Percentiles rank a stretch among this genome's conserved stretches.
Evolutionary conservation across 192 early-diverging fungal genomes (phyloP).

Genomic region (Coemansia sp.): DNA sequence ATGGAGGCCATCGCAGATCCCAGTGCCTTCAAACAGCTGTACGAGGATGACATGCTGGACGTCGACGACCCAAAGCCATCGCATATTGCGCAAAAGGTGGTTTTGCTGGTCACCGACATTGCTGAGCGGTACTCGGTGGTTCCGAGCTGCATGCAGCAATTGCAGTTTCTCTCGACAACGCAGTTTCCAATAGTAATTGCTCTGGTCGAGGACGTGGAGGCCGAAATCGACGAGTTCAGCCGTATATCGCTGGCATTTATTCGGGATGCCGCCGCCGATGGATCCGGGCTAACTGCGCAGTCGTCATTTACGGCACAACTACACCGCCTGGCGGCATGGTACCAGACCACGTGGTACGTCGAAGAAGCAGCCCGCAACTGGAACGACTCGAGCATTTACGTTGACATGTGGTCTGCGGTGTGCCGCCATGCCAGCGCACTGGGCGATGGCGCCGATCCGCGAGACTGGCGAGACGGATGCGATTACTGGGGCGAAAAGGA

Average conservation of each 20-base stretch:
- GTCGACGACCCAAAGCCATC: conserved; percentile 58
- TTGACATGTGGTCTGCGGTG: conserved; percentile 44
- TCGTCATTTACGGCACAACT: conserved; percentile 30
- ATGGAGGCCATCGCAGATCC: conserved; percentile 58
- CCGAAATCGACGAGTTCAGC: conserved; percentile 47
- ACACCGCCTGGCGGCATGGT: conserved; percentile 34
- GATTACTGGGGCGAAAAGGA: conserved; percentile 29
- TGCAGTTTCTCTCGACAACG: conserved; percentile 58
- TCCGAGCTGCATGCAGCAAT: conserved; percentile 55
- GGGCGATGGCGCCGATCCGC: conserved; percentile 16
- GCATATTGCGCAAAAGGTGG: conserved; percentile 56
- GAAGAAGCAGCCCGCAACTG: conserved; percentile 45
- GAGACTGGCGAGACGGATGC: conserved; percentile 43
- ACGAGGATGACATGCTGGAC: conserved; percentile 47
- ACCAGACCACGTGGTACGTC: conserved; percentile 44
- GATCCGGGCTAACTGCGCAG: background rate
- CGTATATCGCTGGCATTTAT: conserved; percentile 51
- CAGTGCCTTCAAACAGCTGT: conserved; percentile 60
- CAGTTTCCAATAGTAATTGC: conserved; percentile 60
- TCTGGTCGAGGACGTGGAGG: conserved; percentile 51
- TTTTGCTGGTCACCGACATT: conserved; percentile 60
- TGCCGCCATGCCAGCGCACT: conserved; percentile 21
- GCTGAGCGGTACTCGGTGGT: conserved; percentile 59
- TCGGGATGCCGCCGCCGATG: conserved; percentile 9
- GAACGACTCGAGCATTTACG: conserved; percentile 37